Evolutionary conservation across 352 stramenopile species (phyloP), one percentile per base, ranked within the genome.

Genomic region (Phytophthora multivora): DNA sequence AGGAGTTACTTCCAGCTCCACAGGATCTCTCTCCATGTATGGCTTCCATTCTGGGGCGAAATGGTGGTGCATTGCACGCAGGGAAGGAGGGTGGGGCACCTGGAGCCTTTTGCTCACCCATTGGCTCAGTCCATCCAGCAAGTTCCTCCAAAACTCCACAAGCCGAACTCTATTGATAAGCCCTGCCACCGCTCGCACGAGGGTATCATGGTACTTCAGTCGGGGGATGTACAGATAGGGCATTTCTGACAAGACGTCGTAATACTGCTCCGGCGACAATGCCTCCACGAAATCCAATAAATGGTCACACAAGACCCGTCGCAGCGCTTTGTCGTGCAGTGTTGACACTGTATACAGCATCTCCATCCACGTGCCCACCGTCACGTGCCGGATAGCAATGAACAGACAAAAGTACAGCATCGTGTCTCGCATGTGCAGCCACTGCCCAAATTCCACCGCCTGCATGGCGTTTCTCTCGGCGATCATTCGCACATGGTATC

Each of bases 381-480:
- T 75, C 9, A 81, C 48, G 6, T 59, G 49, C 23, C 63, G 53
- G 38, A 77, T 76, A 16, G 63, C 63, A 8, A 77, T 28, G 0
- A 58, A n/a, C 2, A 91, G 63, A n/a, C 68, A 73, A 51, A 77
- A 79, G 13, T 83, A 72, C 2, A 87, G 58, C 35, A 73, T 68
- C 28, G 65, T 59, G n/a, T 51, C 15, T 19, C 69, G 51, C 55
- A 88, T 60, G 7, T 47, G 56, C 1, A 89, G 60, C 73, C 76
- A 86, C 39, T 71, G 57, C 16, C 70, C 83, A 3, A 92, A 65
- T 13, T 65, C 71, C 19, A 73, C 60, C 9, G 82, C 71, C 4
- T 76, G 46, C 49, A 68, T 55, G 0, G 77, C 79, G 26, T 69
- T 77, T 16, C 16, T 40, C 8, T 73, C 63, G 23, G 74, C 33